These are phyloP conservation scores for Lactarius sp. DNA, from an alignment of 768 basidiomycete species.

Conservation along the genomic window DNA sequence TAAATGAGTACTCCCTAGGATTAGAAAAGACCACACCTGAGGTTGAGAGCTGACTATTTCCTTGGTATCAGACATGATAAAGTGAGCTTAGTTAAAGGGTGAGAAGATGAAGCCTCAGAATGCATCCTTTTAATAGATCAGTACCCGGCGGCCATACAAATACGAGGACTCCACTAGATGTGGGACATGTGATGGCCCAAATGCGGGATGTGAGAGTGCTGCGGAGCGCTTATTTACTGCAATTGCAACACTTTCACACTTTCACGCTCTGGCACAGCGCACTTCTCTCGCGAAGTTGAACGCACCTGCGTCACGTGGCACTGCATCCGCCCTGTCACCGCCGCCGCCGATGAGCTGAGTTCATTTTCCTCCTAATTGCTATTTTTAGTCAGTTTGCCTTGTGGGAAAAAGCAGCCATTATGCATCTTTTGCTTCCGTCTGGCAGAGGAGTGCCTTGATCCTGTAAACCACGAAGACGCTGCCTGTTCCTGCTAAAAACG, in stretches of 20 bases:
- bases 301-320: too few relatives aligned
- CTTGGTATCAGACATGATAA: background rate
- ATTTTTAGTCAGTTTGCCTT: conserved; percentile 24
- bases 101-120: background rate
- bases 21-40: background rate
- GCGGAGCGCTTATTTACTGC: too few relatives aligned
- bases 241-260: too few relatives aligned
- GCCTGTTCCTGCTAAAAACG: conserved; percentile 38
- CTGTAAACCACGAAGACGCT: conserved; percentile 37
- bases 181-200: too few relatives aligned
- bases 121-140: background rate
- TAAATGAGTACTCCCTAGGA: too few relatives aligned
- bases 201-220: too few relatives aligned
- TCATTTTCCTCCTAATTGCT: too few relatives aligned
- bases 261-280: too few relatives aligned
- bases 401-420: conserved; percentile 32
- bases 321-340: too few relatives aligned
- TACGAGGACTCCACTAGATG: background rate
- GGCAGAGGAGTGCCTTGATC: conserved; percentile 36
- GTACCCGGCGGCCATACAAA: too few relatives aligned
- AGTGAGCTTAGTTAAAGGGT: background rate
- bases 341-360: too few relatives aligned
- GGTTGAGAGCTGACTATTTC: background rate
- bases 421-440: conserved; percentile 34
- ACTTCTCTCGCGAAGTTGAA: too few relatives aligned